Evolutionary conservation across 2,329 filamentous ascomycete genomes (phyloP), one percentile per base, ranked within the genome.

Genomic region (Arthrobotrys musiformis): DNA sequence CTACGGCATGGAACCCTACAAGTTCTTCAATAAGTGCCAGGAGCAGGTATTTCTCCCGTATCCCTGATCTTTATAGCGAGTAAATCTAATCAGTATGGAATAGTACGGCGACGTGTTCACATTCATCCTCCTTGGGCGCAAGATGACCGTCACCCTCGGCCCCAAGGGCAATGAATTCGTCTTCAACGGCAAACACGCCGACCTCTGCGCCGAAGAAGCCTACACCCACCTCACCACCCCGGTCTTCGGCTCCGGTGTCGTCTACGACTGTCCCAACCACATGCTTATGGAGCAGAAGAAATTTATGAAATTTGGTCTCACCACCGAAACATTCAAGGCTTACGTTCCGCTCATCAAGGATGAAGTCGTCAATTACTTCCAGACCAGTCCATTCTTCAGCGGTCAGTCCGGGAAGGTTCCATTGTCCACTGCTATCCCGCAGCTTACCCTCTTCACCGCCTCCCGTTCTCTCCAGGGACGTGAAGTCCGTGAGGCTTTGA

Each of bases 1-100:
- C 50, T 99, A 98, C 85, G 95, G 95, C 84, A 97, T 97, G 85
- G 93, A 98, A 82, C 94, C 94, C 13, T 94, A 93, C 82, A 87
- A 86, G 63, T 98, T 97, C 88, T 97, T 97, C 86, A 87, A 88
- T 76, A 81, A 87, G 81, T 88, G 90, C 85, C 88, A 90, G 81
- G 86, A 88, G 81, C 95, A 96, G 90, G 92, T 93, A 30, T 58
- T 11, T 40, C 15, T n/a, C 28, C n/a, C 17, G 11, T 13, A n/a
- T 68, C 26, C 56, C 19, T 40, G 6, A 11, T 15, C 37, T 40
- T 3, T 40, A 40, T 13, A 11, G 37, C n/a, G n/a, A n/a, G n/a
- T n/a, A n/a, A n/a, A n/a, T n/a, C n/a, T n/a, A n/a, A n/a, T n/a
- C n/a, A 2, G 17, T 33, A n/a, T 26, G 6, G 26, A 42, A 15